phyloP scores from a whole-genome alignment of 352 stramenopile species.

The Phytophthora ramorum region DNA sequence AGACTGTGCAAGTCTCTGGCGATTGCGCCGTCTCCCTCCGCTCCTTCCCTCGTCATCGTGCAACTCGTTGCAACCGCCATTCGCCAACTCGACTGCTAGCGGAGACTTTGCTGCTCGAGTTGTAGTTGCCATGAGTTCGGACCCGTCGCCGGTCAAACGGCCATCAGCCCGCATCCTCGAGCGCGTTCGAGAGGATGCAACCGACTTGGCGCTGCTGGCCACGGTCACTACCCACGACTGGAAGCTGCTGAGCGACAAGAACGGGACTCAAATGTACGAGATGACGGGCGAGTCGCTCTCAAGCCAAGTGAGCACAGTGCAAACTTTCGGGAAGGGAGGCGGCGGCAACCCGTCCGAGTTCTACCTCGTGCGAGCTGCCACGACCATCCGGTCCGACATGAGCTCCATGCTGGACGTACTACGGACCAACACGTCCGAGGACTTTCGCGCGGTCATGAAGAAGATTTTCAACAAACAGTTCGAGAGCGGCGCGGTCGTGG shows the following conservation, averaged over 20 bases:
- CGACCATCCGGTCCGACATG: conserved; percentile 49
- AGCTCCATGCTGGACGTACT: conserved; percentile 50
- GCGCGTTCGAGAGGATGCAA: conserved; percentile 52
- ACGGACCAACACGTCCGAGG: conserved; percentile 39
- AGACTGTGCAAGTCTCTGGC: conserved; percentile 11
- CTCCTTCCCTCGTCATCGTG: neutral
- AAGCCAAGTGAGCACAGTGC: conserved; percentile 39
- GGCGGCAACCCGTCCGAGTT: conserved; percentile 59
- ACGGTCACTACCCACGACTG: conserved; percentile 46
- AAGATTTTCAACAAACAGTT: conserved; percentile 64
- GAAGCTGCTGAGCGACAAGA: conserved; percentile 61
- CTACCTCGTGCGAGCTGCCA: conserved; percentile 63
- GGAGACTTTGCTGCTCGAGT: no score
- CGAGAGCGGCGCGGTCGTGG: conserved; percentile 48
- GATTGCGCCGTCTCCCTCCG: neutral
- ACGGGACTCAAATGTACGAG: conserved; percentile 57
- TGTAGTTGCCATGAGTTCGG: conserved; percentile 25
- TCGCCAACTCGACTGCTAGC: conserved; percentile 20
- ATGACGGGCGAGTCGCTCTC: conserved; percentile 58
- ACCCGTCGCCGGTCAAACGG: neutral
- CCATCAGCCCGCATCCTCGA: conserved; percentile 58
- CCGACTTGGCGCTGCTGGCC: conserved; percentile 60
- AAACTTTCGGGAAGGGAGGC: conserved; percentile 43
- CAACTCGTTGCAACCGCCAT: conserved; percentile 13
- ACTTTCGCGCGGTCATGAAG: conserved; percentile 55